Base-by-base conservation (phyloP, 169 alveolate genomes). In the Plasmodium vivax region DNA sequence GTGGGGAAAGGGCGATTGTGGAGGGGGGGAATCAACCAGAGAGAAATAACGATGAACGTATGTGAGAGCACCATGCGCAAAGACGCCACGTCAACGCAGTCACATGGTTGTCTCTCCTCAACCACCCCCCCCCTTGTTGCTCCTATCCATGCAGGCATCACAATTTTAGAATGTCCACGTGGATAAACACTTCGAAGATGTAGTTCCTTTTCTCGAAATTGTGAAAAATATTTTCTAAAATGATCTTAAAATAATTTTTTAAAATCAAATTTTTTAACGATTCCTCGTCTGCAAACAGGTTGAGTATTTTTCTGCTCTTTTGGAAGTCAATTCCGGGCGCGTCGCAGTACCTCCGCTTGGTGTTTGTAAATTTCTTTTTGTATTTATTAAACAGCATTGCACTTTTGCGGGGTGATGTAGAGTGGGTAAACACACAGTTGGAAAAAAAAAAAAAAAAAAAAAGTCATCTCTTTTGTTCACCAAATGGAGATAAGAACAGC, bases 101-200 rank as follows among this genome's bases (percentile, higher is more conserved):
- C n/a, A 82, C 68, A 14, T 79, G 38, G 34, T 56, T 56, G n/a
- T 81, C 77, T 81, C 38, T 23, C 38, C n/a, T 81, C 19, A 14
- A 30, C 12, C n/a, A 19, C 32, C 8, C 23, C 68, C 56, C 14
- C 23, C 41, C 58, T 43, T 8, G 8, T 81, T 19, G 14, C 27
- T 30, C 54, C 14, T 43, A 81, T 81, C 2, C 58, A 43, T 81
- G 45, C 14, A 81, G 16, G 36, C 62, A 23, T 75, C 32, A 90
- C 94, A 90, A 80, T 90, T 90, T 80, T 80, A 90, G 51, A n/a
- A 90, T 34, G 75, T 90, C 94, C 83, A 90, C 62, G 62, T 90
- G 58, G 72, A 90, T 80, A 47, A 90, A 62, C 19, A 90, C 73
- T 32, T 90, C 94, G 73, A 90, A 90, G 58, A 90, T 80, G 73